Evolutionary conservation across 75 land plant species (phyloP), one percentile per base, ranked within the genome.

Genomic region (Picea sitchensis): DNA sequence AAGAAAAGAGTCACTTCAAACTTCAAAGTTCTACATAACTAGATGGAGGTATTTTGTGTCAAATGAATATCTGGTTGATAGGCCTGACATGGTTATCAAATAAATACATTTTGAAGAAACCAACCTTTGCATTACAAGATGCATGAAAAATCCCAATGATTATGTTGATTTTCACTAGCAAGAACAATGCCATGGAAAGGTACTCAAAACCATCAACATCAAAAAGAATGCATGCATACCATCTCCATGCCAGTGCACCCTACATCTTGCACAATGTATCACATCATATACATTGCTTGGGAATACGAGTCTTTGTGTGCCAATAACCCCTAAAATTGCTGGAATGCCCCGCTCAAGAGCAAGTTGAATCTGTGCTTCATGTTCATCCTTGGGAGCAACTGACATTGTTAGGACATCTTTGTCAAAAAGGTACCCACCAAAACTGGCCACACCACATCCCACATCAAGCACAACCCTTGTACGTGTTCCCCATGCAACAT

Each of bases 391-490:
- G 21, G 92, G 92, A 44, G 92, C 92, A 73, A 91, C 65, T 59
- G 93, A 91, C 92, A 91, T 87, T 8, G 93, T 85, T 62, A 91
- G 59, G 23, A 90, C 93, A 75, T 76, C 68, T 80, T 79, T 85
- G 54, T 89, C 87, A 61, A 91, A 75, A 38, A 91, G 84, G 62
- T 82, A 85, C 2, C 92, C 93, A 65, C 93, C 93, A 87, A 91
- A 91, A 78, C 91, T 91, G 9, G 93, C 96, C 73, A 93, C 95
- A 54, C 95, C 95, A 81, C 95, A 93, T 34, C 95, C 95, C 78
- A 93, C 95, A 83, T 93, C 95, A 77, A 93, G 76, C 60, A 93
- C 77, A 60, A 90, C 87, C 34, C 95, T 86, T 59, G 90, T 89
- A 15, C 83, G 85, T 75, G 77, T 87, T 14, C 95, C 95, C 91